Evolutionary conservation across 495 filamentous ascomycete genomes (phyloP).

Genomic region (Oleoguttula mirabilis): DNA sequence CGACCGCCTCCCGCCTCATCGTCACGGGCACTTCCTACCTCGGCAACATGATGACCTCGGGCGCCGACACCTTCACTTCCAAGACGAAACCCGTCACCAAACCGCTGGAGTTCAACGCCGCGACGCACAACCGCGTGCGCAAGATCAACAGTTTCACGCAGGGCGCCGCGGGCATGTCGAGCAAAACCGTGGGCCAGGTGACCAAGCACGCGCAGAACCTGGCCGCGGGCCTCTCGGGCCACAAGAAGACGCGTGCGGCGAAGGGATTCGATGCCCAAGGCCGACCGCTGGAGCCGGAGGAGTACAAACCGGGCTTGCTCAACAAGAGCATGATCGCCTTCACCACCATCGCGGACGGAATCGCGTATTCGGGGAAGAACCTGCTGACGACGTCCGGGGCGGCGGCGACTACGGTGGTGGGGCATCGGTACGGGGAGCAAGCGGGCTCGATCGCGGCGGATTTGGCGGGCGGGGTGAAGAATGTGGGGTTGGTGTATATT

Average conservation of each 20-base stretch:
- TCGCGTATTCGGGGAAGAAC: slow-evolving; percentile 69
- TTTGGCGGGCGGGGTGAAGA: slow-evolving; percentile 77
- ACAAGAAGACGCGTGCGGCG: slow-evolving; percentile 42
- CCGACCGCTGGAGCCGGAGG: slow-evolving; percentile 44
- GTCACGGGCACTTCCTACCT: slow-evolving; percentile 74
- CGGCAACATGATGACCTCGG: slow-evolving; percentile 58
- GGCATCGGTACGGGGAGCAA: slow-evolving; percentile 73
- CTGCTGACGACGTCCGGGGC: slow-evolving; percentile 59
- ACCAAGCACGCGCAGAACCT: slow-evolving; percentile 74
- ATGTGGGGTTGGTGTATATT: slow-evolving; percentile 95
- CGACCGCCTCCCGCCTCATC: slow-evolving; percentile 81
- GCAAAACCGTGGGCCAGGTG: slow-evolving; percentile 77
- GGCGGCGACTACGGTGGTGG: slow-evolving; percentile 68
- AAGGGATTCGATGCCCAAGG: slow-evolving; percentile 53
- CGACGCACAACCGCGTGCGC: slow-evolving; percentile 71
- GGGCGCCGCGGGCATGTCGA: slow-evolving; percentile 61
- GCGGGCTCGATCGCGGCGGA: slow-evolving; percentile 61
- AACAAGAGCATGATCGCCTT: slow-evolving; percentile 97
- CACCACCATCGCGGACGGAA: slow-evolving; percentile 84
- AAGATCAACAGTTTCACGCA: slow-evolving; percentile 73
- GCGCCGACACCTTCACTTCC: slow-evolving; percentile 69
- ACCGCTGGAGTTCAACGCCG: slow-evolving; percentile 76
- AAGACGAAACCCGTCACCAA: slow-evolving; percentile 62
- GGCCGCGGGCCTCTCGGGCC: slow-evolving; percentile 59
- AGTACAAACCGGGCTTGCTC: slow-evolving; percentile 77